A percentile compares a stretch with the other conserved stretches of the same genome.
Conservation (phyloP, 371 early-diverging fungal genomes). For the Syncephalis fuscata region DNA sequence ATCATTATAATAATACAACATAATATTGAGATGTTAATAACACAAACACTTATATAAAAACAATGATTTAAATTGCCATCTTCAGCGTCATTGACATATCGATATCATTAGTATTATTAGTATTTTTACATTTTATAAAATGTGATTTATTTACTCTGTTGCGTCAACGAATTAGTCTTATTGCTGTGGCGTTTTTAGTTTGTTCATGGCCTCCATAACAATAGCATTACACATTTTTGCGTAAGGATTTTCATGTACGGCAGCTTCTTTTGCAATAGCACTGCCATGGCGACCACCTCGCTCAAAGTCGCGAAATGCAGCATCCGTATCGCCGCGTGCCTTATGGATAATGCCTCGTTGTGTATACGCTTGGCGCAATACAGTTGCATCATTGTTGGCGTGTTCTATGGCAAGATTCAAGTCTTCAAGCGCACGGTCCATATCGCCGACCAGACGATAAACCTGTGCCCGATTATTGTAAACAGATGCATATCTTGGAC, state of each 20-base stretch:
- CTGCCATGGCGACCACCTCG: slow-evolving; percentile 67
- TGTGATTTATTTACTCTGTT: too few relatives aligned
- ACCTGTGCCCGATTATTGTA: slow-evolving; percentile 83
- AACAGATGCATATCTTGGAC: slow-evolving; percentile 54
- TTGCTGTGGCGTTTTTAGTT: background rate
- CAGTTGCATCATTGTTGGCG: slow-evolving; percentile 33
- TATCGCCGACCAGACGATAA: slow-evolving; percentile 38
- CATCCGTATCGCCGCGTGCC: slow-evolving; percentile 37
- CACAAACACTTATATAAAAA: too few relatives aligned
- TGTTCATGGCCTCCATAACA: slow-evolving; percentile 32
- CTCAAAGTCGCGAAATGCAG: slow-evolving; percentile 56
- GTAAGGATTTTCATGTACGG: slow-evolving; percentile 74
- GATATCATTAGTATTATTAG: too few relatives aligned
- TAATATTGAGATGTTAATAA: too few relatives aligned
- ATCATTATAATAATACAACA: too few relatives aligned
- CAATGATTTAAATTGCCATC: too few relatives aligned
- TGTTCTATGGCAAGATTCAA: slow-evolving; percentile 48
- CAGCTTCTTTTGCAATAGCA: slow-evolving; percentile 54
- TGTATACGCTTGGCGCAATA: slow-evolving; percentile 73
- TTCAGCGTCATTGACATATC: too few relatives aligned
- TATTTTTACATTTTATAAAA: too few relatives aligned
- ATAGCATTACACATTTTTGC: slow-evolving; percentile 75
- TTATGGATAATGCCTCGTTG: slow-evolving; percentile 63
- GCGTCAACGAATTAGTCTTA: slow-evolving; percentile 1
- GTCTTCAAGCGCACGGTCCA: slow-evolving; percentile 40